Evolutionary conservation across 176 grass and related monocot genomes (phyloP), one percentile per base, ranked within the genome.

Genomic region (Ensete glaucum): DNA sequence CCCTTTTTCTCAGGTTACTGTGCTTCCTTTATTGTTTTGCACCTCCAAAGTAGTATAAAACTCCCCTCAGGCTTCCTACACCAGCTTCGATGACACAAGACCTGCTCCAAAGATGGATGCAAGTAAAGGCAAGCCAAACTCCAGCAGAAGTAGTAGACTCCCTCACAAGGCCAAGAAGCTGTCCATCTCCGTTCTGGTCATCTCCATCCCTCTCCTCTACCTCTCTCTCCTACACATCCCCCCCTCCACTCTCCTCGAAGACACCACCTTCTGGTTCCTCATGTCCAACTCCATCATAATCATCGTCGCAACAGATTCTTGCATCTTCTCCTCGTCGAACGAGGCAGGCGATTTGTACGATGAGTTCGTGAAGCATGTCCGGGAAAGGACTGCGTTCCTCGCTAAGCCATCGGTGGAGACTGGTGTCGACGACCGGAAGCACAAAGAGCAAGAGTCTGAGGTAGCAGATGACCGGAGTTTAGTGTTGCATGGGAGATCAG

Each of bases 281-380:
- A 26, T 77, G 17, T 77, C 75, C 75, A 77, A 77, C 75, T 67
- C 75, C 59, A 77, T 77, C 13, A 66, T 77, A 60, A 16, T 77
- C 59, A 27, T 77, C 50, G 13, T 77, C 20, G 75, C 59, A 12
- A 50, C 62, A 6, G 75, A 77, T 50, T 66, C 75, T 19, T 22
- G 53, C 7, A 19, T 69, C 6, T 69, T 59, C 26, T 75, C 54
- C 23, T n/a, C 73, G 2, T 75, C 53, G 2, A 49, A 2, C 53
- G 8, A 34, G 1, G 24, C 27, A 17, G 23, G 54, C 22, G 73
- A 75, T 43, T 16, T 75, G 1, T 75, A 75, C 11, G 54, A 75
- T 1, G 53, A 75, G 73, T 75, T 75, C 54, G 34, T 75, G 54
- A 75, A 62, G 54, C 26, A 43, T 16, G 8, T 20, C 54, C 54